These are phyloP conservation scores for Limnanthes douglasii DNA, from an alignment of 345 rosid genomes.

Conservation along the genomic window DNA sequence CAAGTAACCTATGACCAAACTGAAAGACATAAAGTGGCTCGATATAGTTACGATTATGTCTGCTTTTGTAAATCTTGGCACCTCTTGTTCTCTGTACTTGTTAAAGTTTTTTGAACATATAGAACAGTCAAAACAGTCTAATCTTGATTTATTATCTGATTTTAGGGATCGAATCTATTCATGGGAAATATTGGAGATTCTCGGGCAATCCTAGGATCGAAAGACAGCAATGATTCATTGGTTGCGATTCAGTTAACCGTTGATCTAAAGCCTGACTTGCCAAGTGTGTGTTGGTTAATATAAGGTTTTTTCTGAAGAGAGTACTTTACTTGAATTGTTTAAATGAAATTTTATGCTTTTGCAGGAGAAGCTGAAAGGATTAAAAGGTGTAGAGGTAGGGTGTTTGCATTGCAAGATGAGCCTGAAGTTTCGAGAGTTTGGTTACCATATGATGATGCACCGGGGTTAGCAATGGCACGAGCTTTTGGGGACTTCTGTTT, in stretches of 20 bases:
- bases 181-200: conserved; percentile 98
- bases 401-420: conserved; percentile 96
- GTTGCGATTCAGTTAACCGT: conserved; percentile 86
- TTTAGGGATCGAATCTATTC: conserved; percentile 80
- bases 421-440: conserved; percentile 98
- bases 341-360: conserved; percentile 6
- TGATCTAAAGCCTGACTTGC: conserved; percentile 97
- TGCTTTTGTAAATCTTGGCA: too few species aligned
- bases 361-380: conserved; percentile 97
- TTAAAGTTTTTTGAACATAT: too few species aligned
- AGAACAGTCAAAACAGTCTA: too few species aligned
- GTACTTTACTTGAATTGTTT: not conserved
- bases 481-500: conserved; percentile 99
- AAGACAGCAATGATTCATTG: conserved; percentile 60
- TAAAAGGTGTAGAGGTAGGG: conserved; percentile 90
- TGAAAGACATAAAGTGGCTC: too few species aligned
- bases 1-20: too few species aligned
- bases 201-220: conserved; percentile 92
- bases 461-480: conserved; percentile 99
- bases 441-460: conserved; percentile 99
- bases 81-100: too few species aligned
- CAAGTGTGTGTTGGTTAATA: conserved; percentile 37
- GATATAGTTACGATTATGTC: too few species aligned
- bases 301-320: not conserved
- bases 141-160: conserved; percentile 13